Evolutionary conservation across 2,329 filamentous ascomycete genomes (phyloP).

Genomic region (Fusarium praegraminearum): DNA sequence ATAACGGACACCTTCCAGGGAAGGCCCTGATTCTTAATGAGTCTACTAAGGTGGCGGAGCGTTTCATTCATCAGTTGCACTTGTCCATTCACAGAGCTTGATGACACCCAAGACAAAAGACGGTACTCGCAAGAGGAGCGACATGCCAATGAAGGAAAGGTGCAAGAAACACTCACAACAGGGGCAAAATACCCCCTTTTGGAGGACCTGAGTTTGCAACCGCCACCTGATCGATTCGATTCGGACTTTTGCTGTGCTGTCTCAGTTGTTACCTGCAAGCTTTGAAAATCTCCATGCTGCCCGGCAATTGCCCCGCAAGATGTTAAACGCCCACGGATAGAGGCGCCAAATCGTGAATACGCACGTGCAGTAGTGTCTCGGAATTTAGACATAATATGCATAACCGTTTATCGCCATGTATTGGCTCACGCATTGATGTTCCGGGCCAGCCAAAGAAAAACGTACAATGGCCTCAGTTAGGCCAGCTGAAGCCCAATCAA

Average conservation of each 20-base stretch:
- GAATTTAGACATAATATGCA: slow-evolving; percentile 33
- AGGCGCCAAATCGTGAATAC: slow-evolving; percentile 29
- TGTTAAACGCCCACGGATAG: slow-evolving; percentile 28
- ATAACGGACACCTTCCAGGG: slow-evolving; percentile 19
- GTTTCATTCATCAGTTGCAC: slow-evolving; percentile 44
- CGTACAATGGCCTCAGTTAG: slow-evolving; percentile 9
- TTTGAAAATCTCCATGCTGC: too few relatives aligned
- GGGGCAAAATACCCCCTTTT: slow-evolving; percentile 20
- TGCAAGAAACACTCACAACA: slow-evolving; percentile 20
- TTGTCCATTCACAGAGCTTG: slow-evolving; percentile 34
- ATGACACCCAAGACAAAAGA: slow-evolving; percentile 33
- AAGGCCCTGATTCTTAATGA: slow-evolving; percentile 33
- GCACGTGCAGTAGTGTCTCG: slow-evolving; percentile 38
- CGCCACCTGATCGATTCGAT: slow-evolving; percentile 5
- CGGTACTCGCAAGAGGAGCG: slow-evolving; percentile 27
- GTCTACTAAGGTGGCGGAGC: slow-evolving; percentile 46
- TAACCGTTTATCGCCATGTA: slow-evolving; percentile 21
- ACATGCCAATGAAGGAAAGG: slow-evolving; percentile 14
- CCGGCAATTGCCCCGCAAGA: slow-evolving; percentile 16
- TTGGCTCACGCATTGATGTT: slow-evolving; percentile 17
- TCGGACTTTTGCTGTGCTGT: not conserved
- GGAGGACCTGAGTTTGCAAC: slow-evolving; percentile 9
- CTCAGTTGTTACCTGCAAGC: slow-evolving; percentile 23
- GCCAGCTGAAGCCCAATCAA: slow-evolving; percentile 35
- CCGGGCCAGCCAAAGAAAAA: not conserved